Conservation (phyloP, 2,329 filamentous ascomycete species). For the Meredithiella fracta region DNA sequence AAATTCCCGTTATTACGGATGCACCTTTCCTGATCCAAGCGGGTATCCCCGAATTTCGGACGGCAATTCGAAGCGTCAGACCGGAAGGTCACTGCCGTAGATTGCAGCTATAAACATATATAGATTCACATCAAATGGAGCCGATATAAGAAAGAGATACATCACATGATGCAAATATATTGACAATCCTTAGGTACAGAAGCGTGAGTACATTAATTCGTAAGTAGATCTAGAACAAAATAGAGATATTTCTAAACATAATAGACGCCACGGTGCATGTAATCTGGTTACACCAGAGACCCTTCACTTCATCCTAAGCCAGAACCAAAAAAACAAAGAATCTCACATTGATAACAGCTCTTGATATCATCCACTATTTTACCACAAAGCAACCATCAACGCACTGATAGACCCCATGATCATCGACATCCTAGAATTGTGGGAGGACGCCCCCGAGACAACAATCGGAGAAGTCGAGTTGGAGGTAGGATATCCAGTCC, state of each 20-base stretch:
- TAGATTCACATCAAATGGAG: neutral
- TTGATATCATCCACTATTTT: neutral
- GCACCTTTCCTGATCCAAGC: neutral
- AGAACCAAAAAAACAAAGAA: neutral
- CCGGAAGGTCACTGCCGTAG: neutral
- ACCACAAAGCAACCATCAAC: constrained; percentile 3
- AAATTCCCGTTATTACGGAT: neutral
- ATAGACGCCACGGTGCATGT: neutral
- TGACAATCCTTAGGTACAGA: neutral
- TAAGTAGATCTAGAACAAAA: neutral
- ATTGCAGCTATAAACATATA: neutral
- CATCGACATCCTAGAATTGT: neutral
- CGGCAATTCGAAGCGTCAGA: neutral
- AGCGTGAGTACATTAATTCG: neutral
- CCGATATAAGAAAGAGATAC: neutral
- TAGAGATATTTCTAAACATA: neutral
- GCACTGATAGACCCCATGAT: neutral
- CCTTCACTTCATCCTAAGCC: neutral
- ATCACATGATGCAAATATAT: neutral
- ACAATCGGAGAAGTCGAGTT: constrained; percentile 6
- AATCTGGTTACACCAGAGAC: neutral
- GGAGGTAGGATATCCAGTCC: constrained; percentile 4
- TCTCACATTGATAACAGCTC: too few species aligned
- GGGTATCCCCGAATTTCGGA: neutral
- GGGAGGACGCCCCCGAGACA: constrained; percentile 3